Conservation (phyloP, 805 yeast species). For the Suhomyces sp. region DNA sequence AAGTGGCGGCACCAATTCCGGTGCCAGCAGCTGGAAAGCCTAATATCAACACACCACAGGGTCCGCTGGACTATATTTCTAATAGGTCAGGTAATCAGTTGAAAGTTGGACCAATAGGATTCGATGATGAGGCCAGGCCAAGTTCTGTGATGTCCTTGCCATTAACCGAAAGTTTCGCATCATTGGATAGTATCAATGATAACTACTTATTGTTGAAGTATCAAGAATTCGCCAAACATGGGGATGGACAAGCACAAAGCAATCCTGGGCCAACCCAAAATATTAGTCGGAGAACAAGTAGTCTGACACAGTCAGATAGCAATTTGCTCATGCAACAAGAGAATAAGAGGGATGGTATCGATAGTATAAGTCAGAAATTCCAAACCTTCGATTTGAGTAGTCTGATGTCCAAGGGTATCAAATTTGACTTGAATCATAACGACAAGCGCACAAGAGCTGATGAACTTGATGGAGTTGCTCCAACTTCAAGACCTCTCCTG, state of each 20-base stretch:
- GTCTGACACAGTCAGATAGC: slow-evolving; percentile 10
- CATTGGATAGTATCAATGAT: slow-evolving; percentile 67
- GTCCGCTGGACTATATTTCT: neutral
- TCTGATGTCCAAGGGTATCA: slow-evolving; percentile 28
- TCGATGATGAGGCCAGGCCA: slow-evolving; percentile 25
- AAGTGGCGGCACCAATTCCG: slow-evolving; percentile 17
- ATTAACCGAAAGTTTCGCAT: slow-evolving; percentile 73
- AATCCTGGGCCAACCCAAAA: slow-evolving; percentile 5
- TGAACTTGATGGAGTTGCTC: slow-evolving; percentile 22
- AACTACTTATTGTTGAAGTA: slow-evolving; percentile 47
- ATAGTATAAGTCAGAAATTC: slow-evolving; percentile 33
- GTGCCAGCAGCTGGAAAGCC: slow-evolving; percentile 7
- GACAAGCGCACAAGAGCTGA: slow-evolving; percentile 5
- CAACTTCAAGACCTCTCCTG: slow-evolving; percentile 12
- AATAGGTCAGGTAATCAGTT: slow-evolving; percentile 8
- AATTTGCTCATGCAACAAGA: slow-evolving; percentile 4
- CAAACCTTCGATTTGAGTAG: slow-evolving; percentile 34
- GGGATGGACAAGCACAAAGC: slow-evolving; percentile 13
- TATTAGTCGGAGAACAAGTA: slow-evolving; percentile 6
- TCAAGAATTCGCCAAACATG: slow-evolving; percentile 28
- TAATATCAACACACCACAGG: neutral
- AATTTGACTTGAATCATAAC: slow-evolving; percentile 1
- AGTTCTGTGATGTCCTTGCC: slow-evolving; percentile 76
- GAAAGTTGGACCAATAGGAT: slow-evolving; percentile 37
- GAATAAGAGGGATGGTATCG: slow-evolving; percentile 6